These are phyloP conservation scores for Austropuccinia psidii DNA, from an alignment of 1,284 basidiomycete genomes.

Conservation along the genomic window DNA sequence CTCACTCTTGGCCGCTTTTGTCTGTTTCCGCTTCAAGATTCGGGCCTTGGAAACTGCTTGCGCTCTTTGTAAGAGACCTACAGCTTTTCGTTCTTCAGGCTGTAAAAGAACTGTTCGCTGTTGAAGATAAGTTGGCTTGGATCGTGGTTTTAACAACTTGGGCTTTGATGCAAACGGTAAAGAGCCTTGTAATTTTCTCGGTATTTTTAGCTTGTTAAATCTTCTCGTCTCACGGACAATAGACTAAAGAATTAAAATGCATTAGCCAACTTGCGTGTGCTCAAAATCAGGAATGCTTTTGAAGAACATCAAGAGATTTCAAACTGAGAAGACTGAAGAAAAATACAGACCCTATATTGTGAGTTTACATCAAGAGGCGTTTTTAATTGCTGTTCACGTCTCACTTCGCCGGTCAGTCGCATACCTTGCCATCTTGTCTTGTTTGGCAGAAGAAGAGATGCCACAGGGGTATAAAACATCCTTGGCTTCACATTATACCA, in stretches of 20 bases:
- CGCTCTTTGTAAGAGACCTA: conserved; percentile 91
- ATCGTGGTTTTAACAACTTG: conserved; percentile 68
- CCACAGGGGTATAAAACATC: conserved; percentile 94
- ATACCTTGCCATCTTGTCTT: conserved; percentile 79
- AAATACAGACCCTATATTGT: conserved; percentile 61
- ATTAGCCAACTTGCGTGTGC: not conserved
- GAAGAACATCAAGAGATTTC: not conserved
- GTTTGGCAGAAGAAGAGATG: conserved; percentile 72
- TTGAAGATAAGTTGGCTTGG: conserved; percentile 71
- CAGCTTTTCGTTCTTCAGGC: conserved; percentile 84
- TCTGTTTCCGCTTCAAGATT: conserved; percentile 65
- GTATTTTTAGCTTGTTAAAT: conserved; percentile 84
- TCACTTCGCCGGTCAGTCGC: conserved; percentile 88
- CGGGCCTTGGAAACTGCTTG: conserved; percentile 85
- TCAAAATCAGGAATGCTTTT: too few species aligned
- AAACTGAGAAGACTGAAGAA: conserved; percentile 12
- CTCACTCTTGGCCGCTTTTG: conserved; percentile 56
- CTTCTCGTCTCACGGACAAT: conserved; percentile 70
- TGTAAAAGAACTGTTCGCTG: conserved; percentile 90
- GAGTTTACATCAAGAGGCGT: conserved; percentile 78
- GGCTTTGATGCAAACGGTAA: conserved; percentile 91
- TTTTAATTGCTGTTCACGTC: conserved; percentile 71
- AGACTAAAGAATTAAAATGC: conserved; percentile 46
- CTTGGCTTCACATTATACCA: conserved; percentile 95
- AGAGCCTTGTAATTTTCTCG: conserved; percentile 76